Conservation (phyloP, 345 rosid genomes). For the Rhodomyrtus tomentosa region DNA sequence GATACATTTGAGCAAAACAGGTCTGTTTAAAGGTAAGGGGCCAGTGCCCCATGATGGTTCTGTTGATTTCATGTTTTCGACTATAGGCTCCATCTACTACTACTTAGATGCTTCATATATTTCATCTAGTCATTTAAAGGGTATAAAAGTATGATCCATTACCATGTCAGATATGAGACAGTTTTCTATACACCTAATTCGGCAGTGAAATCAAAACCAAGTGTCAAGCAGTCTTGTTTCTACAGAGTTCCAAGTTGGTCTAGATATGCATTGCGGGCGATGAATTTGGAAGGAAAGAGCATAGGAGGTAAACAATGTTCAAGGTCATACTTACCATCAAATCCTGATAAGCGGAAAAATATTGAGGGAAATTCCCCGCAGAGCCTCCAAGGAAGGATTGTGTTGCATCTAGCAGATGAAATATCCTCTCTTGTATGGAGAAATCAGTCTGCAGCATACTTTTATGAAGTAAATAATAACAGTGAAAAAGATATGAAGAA, state of each 20-base stretch:
- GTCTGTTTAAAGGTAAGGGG: not conserved
- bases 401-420: slow-evolving; percentile 93
- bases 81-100: not conserved
- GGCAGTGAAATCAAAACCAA: not conserved
- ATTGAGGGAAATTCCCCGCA: slow-evolving; percentile 83
- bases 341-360: slow-evolving; percentile 70
- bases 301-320: not conserved
- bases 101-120: not conserved
- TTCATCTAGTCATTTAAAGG: not conserved
- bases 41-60: not conserved
- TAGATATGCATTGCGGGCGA: not conserved
- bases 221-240: not conserved
- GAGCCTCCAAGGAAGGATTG: slow-evolving; percentile 93
- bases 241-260: not conserved
- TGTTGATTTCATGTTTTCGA: not conserved
- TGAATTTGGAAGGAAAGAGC: not conserved
- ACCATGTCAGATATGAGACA: not conserved
- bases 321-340: slow-evolving; percentile 64
- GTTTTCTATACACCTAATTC: not conserved
- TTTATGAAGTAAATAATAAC: not conserved
- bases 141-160: not conserved
- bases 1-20: not conserved
- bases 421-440: slow-evolving; percentile 80
- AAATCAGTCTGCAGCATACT: slow-evolving; percentile 46
- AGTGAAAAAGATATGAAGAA: not conserved